Evolutionary conservation across 441 rosid species (phyloP), one percentile per base, ranked within the genome.

Genomic region (Jatropha multifida): DNA sequence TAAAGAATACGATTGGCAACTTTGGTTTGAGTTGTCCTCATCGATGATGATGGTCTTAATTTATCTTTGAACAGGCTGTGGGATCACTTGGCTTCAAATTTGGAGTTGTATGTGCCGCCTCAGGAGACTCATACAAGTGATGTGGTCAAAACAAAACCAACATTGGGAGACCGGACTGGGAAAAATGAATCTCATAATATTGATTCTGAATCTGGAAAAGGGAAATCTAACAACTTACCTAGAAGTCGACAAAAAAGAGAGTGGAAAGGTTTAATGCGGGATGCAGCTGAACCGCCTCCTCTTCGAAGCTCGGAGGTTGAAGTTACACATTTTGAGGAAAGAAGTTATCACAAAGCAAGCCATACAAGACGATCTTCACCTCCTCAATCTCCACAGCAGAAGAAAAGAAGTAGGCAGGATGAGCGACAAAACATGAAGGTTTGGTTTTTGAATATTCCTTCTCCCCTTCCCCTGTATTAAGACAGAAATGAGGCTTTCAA

Each of bases 81-180:
- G 99, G 97, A 91, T 84, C 98, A 94, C 86, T 80, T 94, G 77
- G 80, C 90, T 63, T 81, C 91, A 72, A 85, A 83, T 83, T 65
- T 87, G 81, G 87, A 90, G 83, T 74, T 79, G 26, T 92, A 96
- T 81, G 83, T 86, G 70, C 80, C 68, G 15, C 84, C 88, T 71
- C 82, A 73, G 55, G 90, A 83, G 68, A 70, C 82, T 74, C 46
- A 76, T 8, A 58, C 65, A n/a, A 78, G 78, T 76, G 81, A 86
- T 80, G 77, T 63, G 69, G 69, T 75, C 20, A 71, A 82, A 78
- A 69, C 46, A 68, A 79, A 76, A 63, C 77, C 85, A 23, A 6
- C 69, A 67, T 17, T 65, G 44, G 86, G 66, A 75, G 87, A 83
- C 62, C 88, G 63, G 62, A 75, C 74, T 54, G 84, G 75, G 69